A percentile compares a stretch with the other conserved stretches of the same genome.
phyloP scores from a whole-genome alignment of 108 stramenopile genomes.

The Pseudonitzschia multistriata region DNA sequence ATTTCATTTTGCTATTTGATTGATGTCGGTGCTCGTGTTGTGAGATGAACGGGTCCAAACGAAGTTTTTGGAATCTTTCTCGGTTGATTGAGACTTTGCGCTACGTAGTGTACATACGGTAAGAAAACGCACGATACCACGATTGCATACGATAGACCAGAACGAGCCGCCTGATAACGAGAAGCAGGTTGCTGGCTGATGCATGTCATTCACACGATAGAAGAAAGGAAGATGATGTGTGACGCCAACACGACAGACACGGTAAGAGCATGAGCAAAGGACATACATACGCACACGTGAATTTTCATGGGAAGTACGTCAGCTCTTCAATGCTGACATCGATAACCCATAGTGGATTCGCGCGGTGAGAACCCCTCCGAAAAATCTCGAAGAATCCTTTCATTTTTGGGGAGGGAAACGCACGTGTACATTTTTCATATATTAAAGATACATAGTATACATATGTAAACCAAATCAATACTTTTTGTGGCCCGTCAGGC shows the following conservation, averaged over 20 bases:
- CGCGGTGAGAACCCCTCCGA: constrained; percentile 3
- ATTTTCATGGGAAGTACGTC: constrained; percentile 9
- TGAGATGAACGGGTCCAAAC: background rate
- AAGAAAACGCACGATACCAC: background rate
- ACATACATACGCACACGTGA: constrained; percentile 7
- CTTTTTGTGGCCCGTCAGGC: no score
- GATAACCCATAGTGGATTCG: constrained; percentile 3
- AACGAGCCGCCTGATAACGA: background rate
- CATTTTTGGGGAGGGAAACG: background rate
- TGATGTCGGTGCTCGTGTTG: constrained; percentile 8
- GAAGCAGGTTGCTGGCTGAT: background rate
- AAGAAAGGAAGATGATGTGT: constrained; percentile 3
- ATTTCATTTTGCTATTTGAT: constrained; percentile 57
- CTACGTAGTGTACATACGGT: background rate
- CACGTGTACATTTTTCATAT: background rate
- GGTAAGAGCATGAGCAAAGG: background rate
- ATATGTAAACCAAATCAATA: no score
- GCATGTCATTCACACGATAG: background rate
- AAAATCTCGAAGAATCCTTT: background rate
- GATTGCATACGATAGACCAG: background rate
- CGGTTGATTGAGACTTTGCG: background rate
- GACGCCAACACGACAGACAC: constrained; percentile 8
- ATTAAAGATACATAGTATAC: background rate
- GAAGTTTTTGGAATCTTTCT: constrained; percentile 7
- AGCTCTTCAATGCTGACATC: constrained; percentile 12